Conservation (phyloP, 2,329 filamentous ascomycete species). For the Aspergillus brunneoviolaceus region DNA sequence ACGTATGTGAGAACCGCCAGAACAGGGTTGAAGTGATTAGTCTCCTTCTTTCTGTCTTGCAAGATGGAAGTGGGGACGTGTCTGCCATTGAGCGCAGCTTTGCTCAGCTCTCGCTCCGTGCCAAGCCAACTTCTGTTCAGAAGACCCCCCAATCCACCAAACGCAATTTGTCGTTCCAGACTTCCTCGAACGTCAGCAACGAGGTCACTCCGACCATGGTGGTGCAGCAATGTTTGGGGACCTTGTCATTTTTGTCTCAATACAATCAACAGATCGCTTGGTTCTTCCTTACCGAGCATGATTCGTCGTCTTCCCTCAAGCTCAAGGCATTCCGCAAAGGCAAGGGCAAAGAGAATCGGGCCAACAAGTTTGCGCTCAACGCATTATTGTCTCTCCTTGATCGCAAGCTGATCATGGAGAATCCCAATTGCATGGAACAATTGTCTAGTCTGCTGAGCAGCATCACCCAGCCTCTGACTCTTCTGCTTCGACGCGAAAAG, state of each 20-base stretch:
- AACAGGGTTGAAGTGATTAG: conserved; percentile 93
- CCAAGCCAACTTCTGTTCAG: conserved; percentile 73
- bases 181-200: conserved; percentile 60
- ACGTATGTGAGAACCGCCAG: conserved; percentile 94
- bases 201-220: conserved; percentile 94
- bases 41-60: conserved; percentile 85
- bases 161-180: conserved; percentile 66
- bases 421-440: conserved; percentile 93
- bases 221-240: conserved; percentile 88
- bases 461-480: conserved; percentile 81
- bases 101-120: conserved; percentile 84
- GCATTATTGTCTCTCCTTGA: conserved; percentile 84
- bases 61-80: conserved; percentile 92
- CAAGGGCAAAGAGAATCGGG: conserved; percentile 80
- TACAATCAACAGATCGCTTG: conserved; percentile 84
- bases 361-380: conserved; percentile 87
- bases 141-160: conserved; percentile 83
- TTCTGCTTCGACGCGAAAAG: conserved; percentile 78
- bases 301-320: conserved; percentile 75
- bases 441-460: conserved; percentile 82
- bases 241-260: conserved; percentile 78
- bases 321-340: conserved; percentile 75
- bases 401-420: conserved; percentile 94
- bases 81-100: conserved; percentile 94
- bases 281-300: conserved; percentile 93